Conservation (phyloP, 2,329 filamentous ascomycete species). For the Pseudopithomyces chartarum region DNA sequence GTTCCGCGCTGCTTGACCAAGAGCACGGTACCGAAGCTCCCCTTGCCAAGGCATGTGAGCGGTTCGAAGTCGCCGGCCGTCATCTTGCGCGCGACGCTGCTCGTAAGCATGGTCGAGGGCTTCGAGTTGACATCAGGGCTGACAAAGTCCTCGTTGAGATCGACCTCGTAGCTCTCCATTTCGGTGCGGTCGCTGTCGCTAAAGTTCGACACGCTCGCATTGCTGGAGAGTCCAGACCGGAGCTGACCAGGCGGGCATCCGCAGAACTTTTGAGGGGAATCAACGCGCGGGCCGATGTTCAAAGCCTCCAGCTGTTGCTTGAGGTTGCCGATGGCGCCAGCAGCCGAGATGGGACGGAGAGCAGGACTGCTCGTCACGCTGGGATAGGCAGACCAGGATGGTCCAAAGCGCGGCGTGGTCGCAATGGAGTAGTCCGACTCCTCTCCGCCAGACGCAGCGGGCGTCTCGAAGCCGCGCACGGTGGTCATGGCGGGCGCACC, state of each 20-base stretch:
- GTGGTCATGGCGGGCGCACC: slow-evolving; percentile 37
- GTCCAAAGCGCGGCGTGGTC: slow-evolving; percentile 49
- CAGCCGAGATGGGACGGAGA: slow-evolving; percentile 55
- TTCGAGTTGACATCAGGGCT: slow-evolving; percentile 61
- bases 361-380: slow-evolving; percentile 60
- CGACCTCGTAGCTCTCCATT: slow-evolving; percentile 82
- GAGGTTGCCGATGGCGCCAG: slow-evolving; percentile 79
- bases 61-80: slow-evolving; percentile 87
- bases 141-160: slow-evolving; percentile 82
- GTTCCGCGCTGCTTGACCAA: slow-evolving; percentile 89
- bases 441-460: slow-evolving; percentile 59
- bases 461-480: slow-evolving; percentile 57
- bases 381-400: slow-evolving; percentile 49
- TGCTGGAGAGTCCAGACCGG: slow-evolving; percentile 56
- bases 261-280: slow-evolving; percentile 55
- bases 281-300: slow-evolving; percentile 65
- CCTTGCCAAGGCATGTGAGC: slow-evolving; percentile 91
- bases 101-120: slow-evolving; percentile 36
- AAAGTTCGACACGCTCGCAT: slow-evolving; percentile 61
- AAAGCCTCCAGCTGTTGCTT: slow-evolving; percentile 81
- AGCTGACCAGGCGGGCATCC: slow-evolving; percentile 37
- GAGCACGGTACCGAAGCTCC: slow-evolving; percentile 92
- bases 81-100: slow-evolving; percentile 78
- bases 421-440: slow-evolving; percentile 57
- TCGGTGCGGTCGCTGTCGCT: slow-evolving; percentile 74